Base-by-base conservation (phyloP, 305 asterid genomes). In the Rubia occidens region DNA sequence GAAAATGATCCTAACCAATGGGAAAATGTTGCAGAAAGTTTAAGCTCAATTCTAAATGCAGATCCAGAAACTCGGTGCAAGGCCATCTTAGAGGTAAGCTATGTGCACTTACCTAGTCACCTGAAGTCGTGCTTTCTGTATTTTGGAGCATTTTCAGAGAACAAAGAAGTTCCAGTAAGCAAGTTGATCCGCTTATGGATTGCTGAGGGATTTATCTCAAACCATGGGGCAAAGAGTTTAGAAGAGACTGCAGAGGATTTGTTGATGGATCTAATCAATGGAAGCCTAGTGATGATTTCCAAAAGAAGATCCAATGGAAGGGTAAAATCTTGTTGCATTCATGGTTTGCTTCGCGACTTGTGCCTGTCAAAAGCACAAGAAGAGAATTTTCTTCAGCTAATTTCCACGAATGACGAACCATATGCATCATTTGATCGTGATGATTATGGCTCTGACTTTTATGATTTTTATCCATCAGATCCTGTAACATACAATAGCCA, bases 251-350 rank as follows among this genome's bases (percentile, higher is more conserved):
- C 66, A 37, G 66, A 61, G 47, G 47, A 37, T 17, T 35, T 5
- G 45, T 17, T 61, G 66, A 61, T 61, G 66, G 66, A 61, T 35
- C 66, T 61, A 61, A 37, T 61, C 47, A 61, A 61, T 17, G 65
- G 44, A 60, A 60, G 65, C 65, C 65, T 60, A 60, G 65, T 60
- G 20, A 60, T 60, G 20, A 60, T 60, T 29, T 60, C 65, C 1
- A 60, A 60, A 60, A 29, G 65, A 32, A 32, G 65, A 60, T 60
- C 65, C 7, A 60, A 60, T 8, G 65, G 65, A 14, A 60, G 43
- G 65, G 65, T 60, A 39, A 60, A 60, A 32, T n/a, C 66, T 2
- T 61, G 66, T 37, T 15, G 66, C 10, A 17, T 61, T 61, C 66
- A 61, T 61, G 66, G 66, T 15, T 35, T 61, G 66, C 5, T 61